These are phyloP conservation scores for Pontederia crassipes DNA, from an alignment of 176 grass and related monocot genomes.

Conservation along the genomic window DNA sequence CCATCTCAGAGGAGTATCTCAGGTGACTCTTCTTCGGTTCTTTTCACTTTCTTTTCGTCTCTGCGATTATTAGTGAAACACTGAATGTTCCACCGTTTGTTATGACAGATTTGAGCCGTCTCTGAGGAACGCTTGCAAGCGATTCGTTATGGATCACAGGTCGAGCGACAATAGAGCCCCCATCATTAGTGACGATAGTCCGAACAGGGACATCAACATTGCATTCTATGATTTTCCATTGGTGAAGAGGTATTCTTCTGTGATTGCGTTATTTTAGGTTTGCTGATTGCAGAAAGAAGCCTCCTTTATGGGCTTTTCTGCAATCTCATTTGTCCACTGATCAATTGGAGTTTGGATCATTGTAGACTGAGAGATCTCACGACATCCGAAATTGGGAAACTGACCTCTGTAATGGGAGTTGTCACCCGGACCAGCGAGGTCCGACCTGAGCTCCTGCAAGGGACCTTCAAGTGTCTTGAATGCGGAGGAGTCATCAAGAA, in stretches of 20 bases:
- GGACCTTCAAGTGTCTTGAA: slow-evolving; percentile 91
- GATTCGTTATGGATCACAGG: slow-evolving; percentile 67
- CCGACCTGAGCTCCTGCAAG: slow-evolving; percentile 79
- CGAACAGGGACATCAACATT: slow-evolving; percentile 80
- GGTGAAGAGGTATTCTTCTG: slow-evolving; percentile 41
- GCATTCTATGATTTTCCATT: slow-evolving; percentile 88
- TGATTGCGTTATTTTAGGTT: neutral
- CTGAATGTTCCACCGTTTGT: neutral
- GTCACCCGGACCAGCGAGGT: slow-evolving; percentile 95
- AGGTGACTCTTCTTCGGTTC: slow-evolving; percentile 25
- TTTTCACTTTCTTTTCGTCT: neutral
- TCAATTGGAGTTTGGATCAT: slow-evolving; percentile 16
- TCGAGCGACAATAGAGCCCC: slow-evolving; percentile 50
- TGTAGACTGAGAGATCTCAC: slow-evolving; percentile 71
- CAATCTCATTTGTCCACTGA: neutral
- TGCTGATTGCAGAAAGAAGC: neutral
- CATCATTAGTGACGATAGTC: slow-evolving; percentile 79
- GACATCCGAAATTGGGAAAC: slow-evolving; percentile 81
- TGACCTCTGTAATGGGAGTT: slow-evolving; percentile 91
- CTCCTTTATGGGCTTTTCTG: neutral
- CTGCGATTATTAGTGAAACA: neutral
- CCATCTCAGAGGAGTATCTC: slow-evolving; percentile 89
- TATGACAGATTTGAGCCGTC: slow-evolving; percentile 63
- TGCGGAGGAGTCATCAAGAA: slow-evolving; percentile 79
- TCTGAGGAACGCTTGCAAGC: slow-evolving; percentile 85